Conservation (phyloP, 805 yeast genomes). For the Komagataella populi region DNA sequence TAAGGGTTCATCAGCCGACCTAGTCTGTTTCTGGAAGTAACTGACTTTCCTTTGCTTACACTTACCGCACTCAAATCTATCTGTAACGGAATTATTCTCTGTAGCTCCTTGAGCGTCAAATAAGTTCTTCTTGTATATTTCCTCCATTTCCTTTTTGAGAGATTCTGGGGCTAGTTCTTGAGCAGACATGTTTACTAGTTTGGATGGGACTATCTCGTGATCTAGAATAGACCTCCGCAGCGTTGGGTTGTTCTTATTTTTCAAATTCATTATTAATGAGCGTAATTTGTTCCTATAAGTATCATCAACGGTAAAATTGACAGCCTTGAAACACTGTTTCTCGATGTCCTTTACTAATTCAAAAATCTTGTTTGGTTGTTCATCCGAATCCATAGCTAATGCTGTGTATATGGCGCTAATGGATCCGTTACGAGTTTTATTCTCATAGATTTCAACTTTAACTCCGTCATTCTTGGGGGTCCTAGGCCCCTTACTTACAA, state of each 20-base stretch:
- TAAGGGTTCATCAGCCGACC: constrained; percentile 97
- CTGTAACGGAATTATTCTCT: constrained; percentile 90
- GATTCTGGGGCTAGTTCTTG: constrained; percentile 93
- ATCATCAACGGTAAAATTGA: constrained; percentile 41
- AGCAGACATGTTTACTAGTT: constrained; percentile 73
- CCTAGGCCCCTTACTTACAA: constrained; percentile 43
- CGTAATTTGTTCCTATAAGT: constrained; percentile 74
- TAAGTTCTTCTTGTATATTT: constrained; percentile 75
- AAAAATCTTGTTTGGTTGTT: constrained; percentile 36
- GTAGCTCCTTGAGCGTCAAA: constrained; percentile 97
- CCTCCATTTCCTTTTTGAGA: constrained; percentile 72
- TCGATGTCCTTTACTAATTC: constrained; percentile 62
- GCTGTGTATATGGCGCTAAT: constrained; percentile 80
- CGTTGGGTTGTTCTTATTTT: constrained; percentile 83
- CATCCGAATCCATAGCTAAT: constrained; percentile 65
- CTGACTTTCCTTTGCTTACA: constrained; percentile 96
- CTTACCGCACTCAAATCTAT: constrained; percentile 93
- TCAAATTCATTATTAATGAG: constrained; percentile 73
- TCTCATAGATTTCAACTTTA: constrained; percentile 52
- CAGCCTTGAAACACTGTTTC: constrained; percentile 47
- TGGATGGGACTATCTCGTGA: constrained; percentile 53
- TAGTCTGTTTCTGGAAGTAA: constrained; percentile 94
- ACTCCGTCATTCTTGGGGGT: constrained; percentile 75
- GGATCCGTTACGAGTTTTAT: constrained; percentile 73
- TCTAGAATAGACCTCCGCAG: constrained; percentile 54